phyloP scores from a whole-genome alignment of 768 basidiomycete genomes.

The Suillus americanus region DNA sequence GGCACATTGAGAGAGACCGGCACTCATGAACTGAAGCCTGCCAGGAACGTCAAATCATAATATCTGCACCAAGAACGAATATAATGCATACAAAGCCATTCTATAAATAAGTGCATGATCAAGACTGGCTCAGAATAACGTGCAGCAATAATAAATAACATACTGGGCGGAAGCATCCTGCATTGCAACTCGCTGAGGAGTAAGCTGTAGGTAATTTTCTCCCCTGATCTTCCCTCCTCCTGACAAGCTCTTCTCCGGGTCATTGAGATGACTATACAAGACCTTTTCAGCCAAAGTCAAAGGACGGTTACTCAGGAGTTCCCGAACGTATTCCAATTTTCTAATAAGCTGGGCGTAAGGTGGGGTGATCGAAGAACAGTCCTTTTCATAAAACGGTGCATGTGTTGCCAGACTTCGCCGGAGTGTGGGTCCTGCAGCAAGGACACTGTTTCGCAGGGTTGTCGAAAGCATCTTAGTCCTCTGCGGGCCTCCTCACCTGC shows the following conservation, averaged over 20 bases:
- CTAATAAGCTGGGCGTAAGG: conserved; percentile 72
- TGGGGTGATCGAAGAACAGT: conserved; percentile 77
- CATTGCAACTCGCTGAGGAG: conserved; percentile 95
- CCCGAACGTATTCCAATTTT: conserved; percentile 69
- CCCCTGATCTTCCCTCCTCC: conserved; percentile 73
- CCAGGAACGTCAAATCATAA: conserved; percentile 9
- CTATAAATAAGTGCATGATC: conserved; percentile 35
- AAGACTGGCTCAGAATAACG: conserved; percentile 9
- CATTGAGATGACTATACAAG: conserved; percentile 85
- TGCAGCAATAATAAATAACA: conserved; percentile 32
- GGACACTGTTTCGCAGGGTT: conserved; percentile 18
- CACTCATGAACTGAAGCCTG: conserved; percentile 97
- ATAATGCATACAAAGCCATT: conserved; percentile 71
- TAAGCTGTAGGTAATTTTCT: conserved; percentile 85
- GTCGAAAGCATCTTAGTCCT: conserved; percentile 20
- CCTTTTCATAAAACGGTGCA: conserved; percentile 46
- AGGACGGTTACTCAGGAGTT: conserved; percentile 68
- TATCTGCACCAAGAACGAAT: neutral
- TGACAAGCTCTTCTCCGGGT: conserved; percentile 71
- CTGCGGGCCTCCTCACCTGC: neutral
- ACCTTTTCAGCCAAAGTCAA: conserved; percentile 98
- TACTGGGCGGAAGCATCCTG: conserved; percentile 92
- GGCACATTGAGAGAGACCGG: conserved; percentile 77
- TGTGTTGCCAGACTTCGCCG: conserved; percentile 39
- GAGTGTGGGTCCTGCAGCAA: conserved; percentile 20